Evolutionary conservation across 2,329 filamentous ascomycete species (phyloP), one percentile per base, ranked within the genome.

Genomic region (Fusarium longipes): DNA sequence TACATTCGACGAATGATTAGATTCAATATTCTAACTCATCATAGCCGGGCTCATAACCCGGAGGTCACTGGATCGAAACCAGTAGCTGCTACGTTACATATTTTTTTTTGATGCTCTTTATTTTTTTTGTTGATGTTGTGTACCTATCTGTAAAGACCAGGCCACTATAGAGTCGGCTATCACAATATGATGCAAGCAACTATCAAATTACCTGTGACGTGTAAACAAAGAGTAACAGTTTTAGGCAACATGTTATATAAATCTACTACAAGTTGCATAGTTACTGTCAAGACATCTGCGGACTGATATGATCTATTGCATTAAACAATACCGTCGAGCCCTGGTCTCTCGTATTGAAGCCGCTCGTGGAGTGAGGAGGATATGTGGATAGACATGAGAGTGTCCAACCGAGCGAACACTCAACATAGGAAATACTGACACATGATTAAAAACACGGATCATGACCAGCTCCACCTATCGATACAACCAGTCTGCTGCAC

Each of bases 21-120:
- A 20, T 32, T 52, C 48, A 42, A 42, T 22, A 35, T 55, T 49
- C 42, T 55, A 55, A 55, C 50, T 39, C 38, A 33, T 18, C 33
- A 24, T 25, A 55, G 52, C 69, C 69, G 68, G 67, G 68, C 69
- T 71, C 69, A 70, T 68, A 71, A 68, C 66, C 68, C 65, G 68
- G 68, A 52, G 68, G 52, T 55, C 50, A 45, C 50, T 53, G 50
- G 50, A 53, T 53, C 50, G 50, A 53, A 53, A 53, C 50, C 50
- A 53, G 50, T 53, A 53, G 50, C 50, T 53, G 50, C 50, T 53
- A 53, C 60, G 29, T 66, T 44, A 43, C 24, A 52, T 44, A 8
- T 20, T 52, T 52, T 52, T 53, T 45, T 53, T 5, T 17, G 12
- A 15, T n/a, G n/a, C n/a, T 20, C 7, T 27, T 25, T 20, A 7